Evolutionary conservation across 2,329 filamentous ascomycete species (phyloP).

Genomic region (Harringtonia aguacate): DNA sequence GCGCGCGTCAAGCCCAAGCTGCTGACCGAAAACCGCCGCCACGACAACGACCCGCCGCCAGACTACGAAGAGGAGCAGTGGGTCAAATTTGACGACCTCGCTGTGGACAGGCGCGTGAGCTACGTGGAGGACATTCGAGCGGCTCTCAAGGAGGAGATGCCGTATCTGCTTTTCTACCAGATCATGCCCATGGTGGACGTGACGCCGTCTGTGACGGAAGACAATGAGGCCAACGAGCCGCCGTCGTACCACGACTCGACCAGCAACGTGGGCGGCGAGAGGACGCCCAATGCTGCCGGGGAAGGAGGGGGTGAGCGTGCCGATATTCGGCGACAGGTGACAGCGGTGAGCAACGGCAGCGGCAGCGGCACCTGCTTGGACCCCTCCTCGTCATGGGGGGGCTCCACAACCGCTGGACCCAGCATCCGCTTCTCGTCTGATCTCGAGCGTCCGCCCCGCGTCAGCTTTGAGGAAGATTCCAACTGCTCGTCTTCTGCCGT

Average conservation of each 20-base stretch:
- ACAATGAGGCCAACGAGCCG: constrained; percentile 37
- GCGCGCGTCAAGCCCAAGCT: constrained; percentile 61
- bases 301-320: constrained; percentile 11
- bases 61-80: constrained; percentile 66
- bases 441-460: constrained; percentile 35
- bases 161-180: constrained; percentile 92
- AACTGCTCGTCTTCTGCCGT: constrained; percentile 13
- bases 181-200: constrained; percentile 76
- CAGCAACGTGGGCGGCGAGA: constrained; percentile 21
- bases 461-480: constrained; percentile 33
- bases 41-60: constrained; percentile 46
- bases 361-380: constrained; percentile 35
- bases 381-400: constrained; percentile 18
- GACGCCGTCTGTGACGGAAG: constrained; percentile 34
- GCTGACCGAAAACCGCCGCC: constrained; percentile 47
- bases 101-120: constrained; percentile 53
- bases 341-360: constrained; percentile 9
- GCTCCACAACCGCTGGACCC: constrained; percentile 26
- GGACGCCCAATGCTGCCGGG: constrained; percentile 13
- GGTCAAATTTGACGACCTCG: constrained; percentile 89
- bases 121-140: constrained; percentile 68
- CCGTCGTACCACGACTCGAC: constrained; percentile 49
- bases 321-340: constrained; percentile 3
- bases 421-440: constrained; percentile 48
- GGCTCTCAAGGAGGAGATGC: constrained; percentile 75